phyloP scores from a whole-genome alignment of 352 stramenopile genomes.

The Phytophthora citrophthora region DNA sequence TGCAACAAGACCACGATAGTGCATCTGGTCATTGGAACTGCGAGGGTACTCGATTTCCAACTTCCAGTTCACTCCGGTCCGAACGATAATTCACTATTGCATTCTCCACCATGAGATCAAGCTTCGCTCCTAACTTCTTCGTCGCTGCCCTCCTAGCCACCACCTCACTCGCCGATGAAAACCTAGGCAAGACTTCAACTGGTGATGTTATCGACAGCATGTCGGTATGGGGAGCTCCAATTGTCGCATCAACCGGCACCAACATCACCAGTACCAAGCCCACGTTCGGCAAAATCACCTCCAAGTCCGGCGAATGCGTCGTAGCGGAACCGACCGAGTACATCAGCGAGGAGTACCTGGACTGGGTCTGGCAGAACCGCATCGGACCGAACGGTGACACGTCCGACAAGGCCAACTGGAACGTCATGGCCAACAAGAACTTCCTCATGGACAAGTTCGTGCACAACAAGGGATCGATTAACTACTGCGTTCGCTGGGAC shows the following conservation, averaged over 20 bases:
- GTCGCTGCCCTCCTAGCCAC: background rate
- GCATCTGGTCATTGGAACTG: background rate
- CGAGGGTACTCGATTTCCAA: background rate
- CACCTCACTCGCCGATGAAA: constrained; percentile 1
- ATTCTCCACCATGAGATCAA: constrained; percentile 7
- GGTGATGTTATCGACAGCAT: constrained; percentile 8
- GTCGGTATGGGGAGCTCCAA: constrained; percentile 21
- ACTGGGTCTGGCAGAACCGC: constrained; percentile 29
- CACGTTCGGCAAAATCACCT: constrained; percentile 23
- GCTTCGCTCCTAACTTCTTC: background rate
- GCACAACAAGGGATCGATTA: constrained; percentile 30
- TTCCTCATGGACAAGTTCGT: constrained; percentile 31
- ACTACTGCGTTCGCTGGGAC: constrained; percentile 32
- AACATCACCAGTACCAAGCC: constrained; percentile 16
- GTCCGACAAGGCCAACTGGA: constrained; percentile 19
- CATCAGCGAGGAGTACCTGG: constrained; percentile 20
- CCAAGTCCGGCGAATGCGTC: constrained; percentile 19
- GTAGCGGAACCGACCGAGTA: constrained; percentile 13
- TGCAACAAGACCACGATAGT: constrained; percentile 1
- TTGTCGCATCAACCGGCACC: constrained; percentile 19
- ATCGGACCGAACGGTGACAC: constrained; percentile 14
- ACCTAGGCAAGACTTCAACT: background rate
- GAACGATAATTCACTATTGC: background rate
- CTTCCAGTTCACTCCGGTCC: background rate
- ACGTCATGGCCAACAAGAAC: constrained; percentile 34